A percentile compares a stretch with the other conserved stretches of the same genome.
These are phyloP conservation scores for Salix arbutifolia DNA, from an alignment of 345 rosid genomes.

Conservation along the genomic window DNA sequence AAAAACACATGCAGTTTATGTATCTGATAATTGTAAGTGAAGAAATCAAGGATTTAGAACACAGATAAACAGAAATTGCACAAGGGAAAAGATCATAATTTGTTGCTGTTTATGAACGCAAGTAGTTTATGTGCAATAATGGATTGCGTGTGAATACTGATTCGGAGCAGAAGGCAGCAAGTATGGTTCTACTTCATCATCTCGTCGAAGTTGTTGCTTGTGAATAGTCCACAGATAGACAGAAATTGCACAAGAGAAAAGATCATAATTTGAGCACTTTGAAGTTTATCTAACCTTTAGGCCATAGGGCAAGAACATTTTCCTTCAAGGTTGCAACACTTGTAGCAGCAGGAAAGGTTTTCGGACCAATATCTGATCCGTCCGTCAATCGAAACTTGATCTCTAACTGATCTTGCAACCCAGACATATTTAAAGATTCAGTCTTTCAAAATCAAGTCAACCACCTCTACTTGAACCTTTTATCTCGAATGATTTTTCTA, in stretches of 20 bases:
- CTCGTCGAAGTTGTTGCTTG: background rate
- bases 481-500: slow-evolving; percentile 16
- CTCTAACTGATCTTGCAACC: slow-evolving; percentile 76
- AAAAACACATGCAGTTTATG: background rate
- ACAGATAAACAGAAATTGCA: too few relatives aligned
- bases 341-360: slow-evolving; percentile 73
- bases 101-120: too few relatives aligned
- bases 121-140: background rate
- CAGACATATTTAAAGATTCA: slow-evolving; percentile 52
- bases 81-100: too few relatives aligned
- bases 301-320: slow-evolving; percentile 89
- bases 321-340: slow-evolving; percentile 88
- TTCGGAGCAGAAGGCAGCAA: background rate
- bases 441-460: slow-evolving; percentile 12
- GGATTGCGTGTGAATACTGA: background rate
- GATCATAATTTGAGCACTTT: background rate
- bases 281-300: slow-evolving; percentile 57
- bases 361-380: slow-evolving; percentile 95
- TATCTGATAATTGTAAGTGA: background rate
- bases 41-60: background rate
- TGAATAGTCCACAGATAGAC: background rate
- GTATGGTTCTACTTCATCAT: background rate
- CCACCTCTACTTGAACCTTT: slow-evolving; percentile 21
- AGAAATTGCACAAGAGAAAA: background rate
- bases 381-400: slow-evolving; percentile 88